Evolutionary conservation across 306 rosid genomes (phyloP).

Genomic region (Alnus rubra): DNA sequence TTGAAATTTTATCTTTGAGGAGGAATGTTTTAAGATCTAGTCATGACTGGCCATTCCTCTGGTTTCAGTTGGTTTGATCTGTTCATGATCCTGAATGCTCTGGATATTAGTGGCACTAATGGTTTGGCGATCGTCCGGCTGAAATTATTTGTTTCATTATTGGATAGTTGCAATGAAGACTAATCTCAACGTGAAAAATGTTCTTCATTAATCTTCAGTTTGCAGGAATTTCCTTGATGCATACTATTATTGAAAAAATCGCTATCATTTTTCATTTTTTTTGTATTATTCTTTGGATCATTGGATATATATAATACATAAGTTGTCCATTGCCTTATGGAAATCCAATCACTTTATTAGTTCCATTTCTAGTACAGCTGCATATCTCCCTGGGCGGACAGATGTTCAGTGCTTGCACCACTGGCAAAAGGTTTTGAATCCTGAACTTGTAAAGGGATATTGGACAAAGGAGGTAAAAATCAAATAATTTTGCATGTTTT

Average conservation of each 20-base stretch:
- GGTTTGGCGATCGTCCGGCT: background rate
- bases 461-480: conserved; percentile 62
- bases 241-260: background rate
- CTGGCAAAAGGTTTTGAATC: conserved; percentile 62
- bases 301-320: background rate
- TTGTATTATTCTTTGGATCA: background rate
- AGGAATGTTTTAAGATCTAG: background rate
- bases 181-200: background rate
- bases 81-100: background rate
- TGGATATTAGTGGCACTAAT: background rate
- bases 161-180: background rate
- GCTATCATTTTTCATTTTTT: background rate
- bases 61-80: conserved; percentile 5
- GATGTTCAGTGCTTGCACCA: conserved; percentile 60
- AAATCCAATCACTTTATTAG: background rate
- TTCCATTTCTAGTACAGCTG: conserved; percentile 35
- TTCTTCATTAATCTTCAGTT: background rate
- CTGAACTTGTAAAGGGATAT: conserved; percentile 56
- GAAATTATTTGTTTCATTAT: background rate
- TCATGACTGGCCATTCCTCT: background rate
- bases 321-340: background rate
- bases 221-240: background rate
- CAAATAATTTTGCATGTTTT: conserved; percentile 16
- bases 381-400: conserved; percentile 43
- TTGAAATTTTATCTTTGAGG: conserved; percentile 14